These are phyloP conservation scores for Linanthus parryae DNA, from an alignment of 148 eudicot species.

Conservation along the genomic window DNA sequence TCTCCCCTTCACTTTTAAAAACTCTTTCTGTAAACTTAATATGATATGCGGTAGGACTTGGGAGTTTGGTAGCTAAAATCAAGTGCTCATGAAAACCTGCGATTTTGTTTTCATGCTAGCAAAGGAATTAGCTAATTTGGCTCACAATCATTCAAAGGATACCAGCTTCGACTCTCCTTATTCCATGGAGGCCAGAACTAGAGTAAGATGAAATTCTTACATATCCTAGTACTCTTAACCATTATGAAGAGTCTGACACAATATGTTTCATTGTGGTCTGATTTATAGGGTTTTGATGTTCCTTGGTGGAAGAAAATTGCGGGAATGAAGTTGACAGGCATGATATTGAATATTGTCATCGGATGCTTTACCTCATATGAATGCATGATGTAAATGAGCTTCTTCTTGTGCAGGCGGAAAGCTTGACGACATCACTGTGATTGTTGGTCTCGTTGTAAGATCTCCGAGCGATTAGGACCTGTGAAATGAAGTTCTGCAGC, in stretches of 20 bases:
- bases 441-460: conserved; percentile 58
- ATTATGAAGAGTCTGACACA: too few species aligned
- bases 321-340: conserved; percentile 84
- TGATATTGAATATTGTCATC: background rate
- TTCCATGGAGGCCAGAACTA: conserved; percentile 68
- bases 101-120: conserved; percentile 44
- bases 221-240: background rate
- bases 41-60: too few species aligned
- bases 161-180: conserved; percentile 75
- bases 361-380: background rate
- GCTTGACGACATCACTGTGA: conserved; percentile 83
- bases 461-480: conserved; percentile 13
- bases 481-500: conserved; percentile 1
- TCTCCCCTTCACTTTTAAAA: background rate
- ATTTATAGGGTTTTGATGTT: conserved; percentile 67
- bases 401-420: conserved; percentile 65
- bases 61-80: background rate
- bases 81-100: conserved; percentile 14
- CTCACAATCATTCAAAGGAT: conserved; percentile 67
- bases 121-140: conserved; percentile 87
- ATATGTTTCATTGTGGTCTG: background rate
- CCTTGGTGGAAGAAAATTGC: conserved; percentile 72
- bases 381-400: background rate
- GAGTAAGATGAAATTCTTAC: conserved; percentile 30
- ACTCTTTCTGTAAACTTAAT: too few species aligned